A percentile compares a stretch with the other conserved stretches of the same genome.
Evolutionary conservation across 2,329 filamentous ascomycete species (phyloP).

Genomic region (Diaporthe citriasiana): DNA sequence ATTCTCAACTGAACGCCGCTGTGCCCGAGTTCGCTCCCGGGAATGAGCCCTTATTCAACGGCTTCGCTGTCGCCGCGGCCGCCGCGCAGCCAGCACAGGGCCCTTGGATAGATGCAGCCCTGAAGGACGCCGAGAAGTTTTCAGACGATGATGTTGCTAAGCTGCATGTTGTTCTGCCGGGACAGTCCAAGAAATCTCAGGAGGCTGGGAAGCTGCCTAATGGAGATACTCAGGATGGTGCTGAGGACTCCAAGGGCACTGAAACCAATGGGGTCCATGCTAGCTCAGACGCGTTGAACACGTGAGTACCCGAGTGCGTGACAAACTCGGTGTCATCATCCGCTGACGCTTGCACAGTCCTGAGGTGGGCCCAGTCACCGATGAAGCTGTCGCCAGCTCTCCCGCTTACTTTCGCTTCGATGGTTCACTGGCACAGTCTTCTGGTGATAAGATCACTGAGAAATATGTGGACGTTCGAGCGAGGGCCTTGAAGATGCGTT

Average conservation of each 20-base stretch:
- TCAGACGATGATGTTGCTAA: conserved; percentile 51
- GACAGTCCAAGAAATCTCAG: conserved; percentile 17
- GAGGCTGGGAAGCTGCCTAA: conserved; percentile 34
- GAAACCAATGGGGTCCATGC: conserved; percentile 39
- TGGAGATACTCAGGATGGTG: conserved; percentile 18
- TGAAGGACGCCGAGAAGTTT: conserved; percentile 52
- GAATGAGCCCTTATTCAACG: not conserved
- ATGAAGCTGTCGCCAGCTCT: conserved; percentile 31
- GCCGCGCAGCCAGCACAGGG: not conserved
- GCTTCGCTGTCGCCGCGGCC: not conserved
- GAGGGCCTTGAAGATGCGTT: conserved; percentile 56
- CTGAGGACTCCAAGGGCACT: conserved; percentile 16
- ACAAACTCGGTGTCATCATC: not conserved
- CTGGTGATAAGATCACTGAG: conserved; percentile 42
- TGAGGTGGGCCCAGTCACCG: conserved; percentile 36
- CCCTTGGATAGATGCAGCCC: conserved; percentile 23
- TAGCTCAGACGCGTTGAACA: conserved; percentile 17
- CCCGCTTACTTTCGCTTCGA: conserved; percentile 36
- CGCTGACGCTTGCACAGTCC: conserved; percentile 38
- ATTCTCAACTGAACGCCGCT: conserved; percentile 71
- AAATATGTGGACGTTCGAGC: conserved; percentile 55
- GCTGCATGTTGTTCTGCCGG: conserved; percentile 47
- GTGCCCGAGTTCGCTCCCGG: conserved; percentile 73
- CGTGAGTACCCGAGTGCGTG: conserved; percentile 32
- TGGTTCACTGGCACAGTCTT: conserved; percentile 35